These are phyloP conservation scores for Geranium brycei DNA, from an alignment of 345 rosid species.

Conservation along the genomic window DNA sequence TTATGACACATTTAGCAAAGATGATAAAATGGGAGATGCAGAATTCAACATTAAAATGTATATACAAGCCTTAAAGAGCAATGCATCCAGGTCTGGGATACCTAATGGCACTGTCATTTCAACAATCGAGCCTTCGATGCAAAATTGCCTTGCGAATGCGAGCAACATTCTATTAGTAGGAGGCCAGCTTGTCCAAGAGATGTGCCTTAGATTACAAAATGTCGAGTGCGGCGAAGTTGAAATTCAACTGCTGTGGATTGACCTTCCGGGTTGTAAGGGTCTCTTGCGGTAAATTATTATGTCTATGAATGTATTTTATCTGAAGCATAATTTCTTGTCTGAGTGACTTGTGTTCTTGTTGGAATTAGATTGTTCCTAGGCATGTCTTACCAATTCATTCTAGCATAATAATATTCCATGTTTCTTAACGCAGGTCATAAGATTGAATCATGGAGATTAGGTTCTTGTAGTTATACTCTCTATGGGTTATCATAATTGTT, in stretches of 20 bases:
- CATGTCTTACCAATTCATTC: too few species aligned
- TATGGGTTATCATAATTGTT: too few species aligned
- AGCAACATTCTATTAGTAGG: slow-evolving; percentile 16
- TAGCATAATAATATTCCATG: too few species aligned
- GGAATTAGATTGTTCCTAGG: too few species aligned
- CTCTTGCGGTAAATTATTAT: neutral
- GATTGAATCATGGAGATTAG: too few species aligned
- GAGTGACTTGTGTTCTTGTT: too few species aligned
- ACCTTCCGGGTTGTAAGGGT: slow-evolving; percentile 15
- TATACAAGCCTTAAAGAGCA: slow-evolving; percentile 20
- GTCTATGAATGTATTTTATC: too few species aligned
- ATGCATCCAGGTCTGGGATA: slow-evolving; percentile 10
- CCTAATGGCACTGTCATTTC: slow-evolving; percentile 27
- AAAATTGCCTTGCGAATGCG: slow-evolving; percentile 29
- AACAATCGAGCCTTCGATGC: slow-evolving; percentile 15
- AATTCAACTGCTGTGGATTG: slow-evolving; percentile 33
- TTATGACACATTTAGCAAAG: too few species aligned
- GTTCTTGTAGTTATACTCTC: too few species aligned
- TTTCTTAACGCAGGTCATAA: too few species aligned
- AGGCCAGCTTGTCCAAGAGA: slow-evolving; percentile 19
- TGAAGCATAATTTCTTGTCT: too few species aligned
- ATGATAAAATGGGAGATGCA: too few species aligned
- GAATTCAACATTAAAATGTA: neutral
- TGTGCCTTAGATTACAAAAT: slow-evolving; percentile 28
- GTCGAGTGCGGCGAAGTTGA: slow-evolving; percentile 39